phyloP scores from a whole-genome alignment of 2,329 filamentous ascomycete species.

The Paraconiothyrium sp. region DNA sequence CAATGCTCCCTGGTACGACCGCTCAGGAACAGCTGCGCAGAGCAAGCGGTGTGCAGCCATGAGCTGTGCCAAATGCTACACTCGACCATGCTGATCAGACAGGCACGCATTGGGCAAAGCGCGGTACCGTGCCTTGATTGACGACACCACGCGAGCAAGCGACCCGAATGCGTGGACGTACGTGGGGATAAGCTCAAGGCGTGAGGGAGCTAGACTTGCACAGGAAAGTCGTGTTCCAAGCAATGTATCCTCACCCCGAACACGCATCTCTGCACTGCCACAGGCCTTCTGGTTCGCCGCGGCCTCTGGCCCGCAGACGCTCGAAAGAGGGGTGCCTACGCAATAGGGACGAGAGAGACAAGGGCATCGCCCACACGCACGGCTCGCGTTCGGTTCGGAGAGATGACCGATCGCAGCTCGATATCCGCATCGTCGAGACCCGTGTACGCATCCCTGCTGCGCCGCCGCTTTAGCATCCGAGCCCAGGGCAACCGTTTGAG shows the following conservation, averaged over 20 bases:
- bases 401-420: constrained; percentile 18
- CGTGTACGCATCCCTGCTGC: neutral
- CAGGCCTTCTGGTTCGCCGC: constrained; percentile 16
- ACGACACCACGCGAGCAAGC: constrained; percentile 15
- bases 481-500: constrained; percentile 15
- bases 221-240: constrained; percentile 5
- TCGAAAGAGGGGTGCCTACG: constrained; percentile 1
- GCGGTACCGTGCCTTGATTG: neutral
- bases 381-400: constrained; percentile 11
- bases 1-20: neutral
- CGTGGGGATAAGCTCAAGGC: constrained; percentile 16
- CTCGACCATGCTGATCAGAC: neutral
- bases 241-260: neutral
- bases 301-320: constrained; percentile 12
- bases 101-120: neutral
- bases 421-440: constrained; percentile 17
- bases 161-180: constrained; percentile 9
- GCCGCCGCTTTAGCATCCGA: constrained; percentile 9
- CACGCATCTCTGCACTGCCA: constrained; percentile 21
- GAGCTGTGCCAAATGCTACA: constrained; percentile 8
- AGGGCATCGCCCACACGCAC: neutral
- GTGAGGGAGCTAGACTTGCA: constrained; percentile 16
- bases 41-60: constrained; percentile 21
- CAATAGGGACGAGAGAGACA: neutral
- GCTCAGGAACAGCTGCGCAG: neutral